Conservation (phyloP, 257 asterid species). For the Capsicum baccatum region DNA sequence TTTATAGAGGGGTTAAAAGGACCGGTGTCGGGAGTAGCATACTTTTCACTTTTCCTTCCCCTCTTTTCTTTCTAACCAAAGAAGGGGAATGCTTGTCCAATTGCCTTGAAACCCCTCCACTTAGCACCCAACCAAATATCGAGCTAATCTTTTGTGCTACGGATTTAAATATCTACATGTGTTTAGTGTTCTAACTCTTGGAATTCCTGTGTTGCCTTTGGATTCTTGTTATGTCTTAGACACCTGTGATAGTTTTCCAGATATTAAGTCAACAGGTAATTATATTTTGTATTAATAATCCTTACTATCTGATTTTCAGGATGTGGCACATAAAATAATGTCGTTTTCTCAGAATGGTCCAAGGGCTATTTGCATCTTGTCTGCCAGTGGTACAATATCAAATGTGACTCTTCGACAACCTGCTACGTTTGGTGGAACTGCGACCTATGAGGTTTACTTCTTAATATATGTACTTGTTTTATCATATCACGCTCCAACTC, state of each 20-base stretch:
- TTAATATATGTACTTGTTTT: not conserved
- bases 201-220: not conserved
- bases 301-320: conserved; percentile 12
- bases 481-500: not conserved
- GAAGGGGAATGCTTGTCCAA: not conserved
- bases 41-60: not conserved
- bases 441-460: conserved; percentile 27
- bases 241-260: not conserved
- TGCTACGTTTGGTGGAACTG: conserved; percentile 26
- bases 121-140: not conserved
- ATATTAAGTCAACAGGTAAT: not conserved
- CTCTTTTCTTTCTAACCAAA: not conserved
- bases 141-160: not conserved
- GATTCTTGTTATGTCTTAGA: not conserved
- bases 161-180: not conserved
- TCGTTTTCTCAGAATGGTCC: conserved; percentile 31
- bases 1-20: not conserved
- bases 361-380: conserved; percentile 24
- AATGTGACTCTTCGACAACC: conserved; percentile 10
- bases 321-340: conserved; percentile 22
- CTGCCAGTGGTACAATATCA: conserved; percentile 28
- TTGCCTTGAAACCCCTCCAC: not conserved
- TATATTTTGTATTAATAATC: not conserved
- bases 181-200: not conserved
- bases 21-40: not conserved